These are phyloP conservation scores for Plicaturopsis crispa DNA, from an alignment of 768 basidiomycete species.

Conservation along the genomic window DNA sequence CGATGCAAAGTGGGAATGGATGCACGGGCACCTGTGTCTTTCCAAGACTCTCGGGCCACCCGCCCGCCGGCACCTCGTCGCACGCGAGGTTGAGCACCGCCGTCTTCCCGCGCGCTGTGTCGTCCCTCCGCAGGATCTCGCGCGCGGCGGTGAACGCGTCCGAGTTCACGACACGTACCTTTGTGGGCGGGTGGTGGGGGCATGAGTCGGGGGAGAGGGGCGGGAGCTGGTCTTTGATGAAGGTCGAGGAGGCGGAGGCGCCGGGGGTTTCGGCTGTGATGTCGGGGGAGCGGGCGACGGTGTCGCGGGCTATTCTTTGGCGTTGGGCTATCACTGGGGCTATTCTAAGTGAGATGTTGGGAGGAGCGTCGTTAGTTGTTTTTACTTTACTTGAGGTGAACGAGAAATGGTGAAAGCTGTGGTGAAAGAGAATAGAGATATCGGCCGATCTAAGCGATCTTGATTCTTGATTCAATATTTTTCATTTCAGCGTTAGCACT, in stretches of 20 bases:
- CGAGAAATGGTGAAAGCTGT: too few relatives aligned
- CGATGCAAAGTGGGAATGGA: neutral
- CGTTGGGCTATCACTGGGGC: neutral
- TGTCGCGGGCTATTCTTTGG: neutral
- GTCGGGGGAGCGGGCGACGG: neutral
- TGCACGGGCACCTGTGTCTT: constrained; percentile 22
- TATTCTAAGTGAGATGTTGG: too few relatives aligned
- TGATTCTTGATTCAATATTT: too few relatives aligned
- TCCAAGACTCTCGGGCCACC: constrained; percentile 20
- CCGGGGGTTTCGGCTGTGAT: neutral
- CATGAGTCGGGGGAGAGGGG: neutral
- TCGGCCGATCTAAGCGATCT: too few relatives aligned
- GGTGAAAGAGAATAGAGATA: too few relatives aligned
- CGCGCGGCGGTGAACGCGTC: constrained; percentile 32
- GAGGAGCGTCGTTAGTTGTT: too few relatives aligned
- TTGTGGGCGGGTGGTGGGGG: constrained; percentile 5
- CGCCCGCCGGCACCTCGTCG: constrained; percentile 23
- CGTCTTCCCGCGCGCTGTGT: constrained; percentile 17
- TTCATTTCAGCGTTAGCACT: too few relatives aligned
- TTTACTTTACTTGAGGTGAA: too few relatives aligned
- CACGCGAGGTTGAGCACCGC: constrained; percentile 34
- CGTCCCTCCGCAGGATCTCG: constrained; percentile 18
- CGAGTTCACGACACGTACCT: constrained; percentile 23
- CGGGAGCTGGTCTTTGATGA: constrained; percentile 6
- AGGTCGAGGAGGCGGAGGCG: constrained; percentile 4